phyloP scores from a whole-genome alignment of 495 filamentous ascomycete species.

The Terfezia boudieri region DNA sequence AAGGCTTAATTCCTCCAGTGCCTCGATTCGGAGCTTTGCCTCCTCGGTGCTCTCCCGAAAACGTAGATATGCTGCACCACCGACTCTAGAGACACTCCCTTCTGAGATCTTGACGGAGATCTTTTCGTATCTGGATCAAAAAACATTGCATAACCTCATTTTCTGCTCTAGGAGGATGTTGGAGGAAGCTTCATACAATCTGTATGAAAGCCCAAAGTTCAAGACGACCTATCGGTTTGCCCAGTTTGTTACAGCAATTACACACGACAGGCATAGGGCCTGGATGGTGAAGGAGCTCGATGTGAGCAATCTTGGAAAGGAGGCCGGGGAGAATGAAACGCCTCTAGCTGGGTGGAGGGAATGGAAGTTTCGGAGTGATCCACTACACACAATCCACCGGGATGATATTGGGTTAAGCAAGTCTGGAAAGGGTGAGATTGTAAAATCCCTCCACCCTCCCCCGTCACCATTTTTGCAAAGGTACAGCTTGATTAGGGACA shows the following conservation, averaged over 20 bases:
- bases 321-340: neutral
- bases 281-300: constrained; percentile 19
- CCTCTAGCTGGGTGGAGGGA: constrained; percentile 20
- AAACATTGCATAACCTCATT: constrained; percentile 14
- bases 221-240: constrained; percentile 22
- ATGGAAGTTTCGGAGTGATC: constrained; percentile 17
- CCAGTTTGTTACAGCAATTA: constrained; percentile 21
- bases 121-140: constrained; percentile 14
- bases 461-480: constrained; percentile 16
- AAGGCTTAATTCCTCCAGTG: neutral
- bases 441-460: constrained; percentile 7
- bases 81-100: constrained; percentile 16
- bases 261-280: constrained; percentile 15
- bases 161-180: constrained; percentile 12
- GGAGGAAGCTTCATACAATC: constrained; percentile 12
- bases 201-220: constrained; percentile 19
- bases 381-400: constrained; percentile 12
- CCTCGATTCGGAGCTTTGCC: constrained; percentile 2
- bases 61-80: constrained; percentile 10
- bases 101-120: constrained; percentile 19
- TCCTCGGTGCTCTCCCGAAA: constrained; percentile 4
- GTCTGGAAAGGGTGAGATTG: constrained; percentile 5
- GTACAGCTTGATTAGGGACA: constrained; percentile 13
- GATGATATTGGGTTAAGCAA: constrained; percentile 1
- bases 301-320: constrained; percentile 7